Evolutionary conservation across 768 basidiomycete genomes (phyloP), one percentile per base, ranked within the genome.

Genomic region (Mycena galopus): DNA sequence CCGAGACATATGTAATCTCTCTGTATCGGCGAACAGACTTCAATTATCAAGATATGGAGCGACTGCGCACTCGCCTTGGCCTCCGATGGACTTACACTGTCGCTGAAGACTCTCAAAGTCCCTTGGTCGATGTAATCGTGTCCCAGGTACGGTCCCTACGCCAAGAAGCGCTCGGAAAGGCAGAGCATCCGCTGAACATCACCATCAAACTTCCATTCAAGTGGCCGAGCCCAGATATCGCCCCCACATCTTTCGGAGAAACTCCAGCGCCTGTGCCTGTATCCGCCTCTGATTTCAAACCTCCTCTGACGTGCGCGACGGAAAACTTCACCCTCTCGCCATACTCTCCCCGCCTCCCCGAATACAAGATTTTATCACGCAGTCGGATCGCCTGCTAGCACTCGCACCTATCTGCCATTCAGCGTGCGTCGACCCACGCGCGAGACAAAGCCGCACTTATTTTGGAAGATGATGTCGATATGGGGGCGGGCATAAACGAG

Each of bases 381-480:
- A 86, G 87, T 21, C 89, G 91, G 64, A 79, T 93, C 39, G 92
- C 92, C 14, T 94, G 92, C 79, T 94, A 91, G 92, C 82, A 90
- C 75, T 93, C 93, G 1, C 93, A 94, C 78, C 71, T 90, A 14
- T 84, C 82, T 33, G 83, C 86, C 39, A 86, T 94, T 33, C 86
- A 83, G 81, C 80, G 53, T 42, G 50, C 23, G 7, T 42, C 57
- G 9, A 53, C 56, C 17, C 71, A 66, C 57, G 70, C 32, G 55
- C 57, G 56, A 2, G 77, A 82, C 67, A 84, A 84, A 12, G 82
- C 87, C 2, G 83, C 85, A 0, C 67, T 94, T 11, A 84, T 94
- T n/a, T 82, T 94, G 9, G 94, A 94, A 79, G 94, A 94, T 77
- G 94, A 95, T 73, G 82, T 95, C 12, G 92, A 95, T 77, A 91